Percentiles rank a stretch among this genome's conserved stretches.
Conservation (phyloP, 1,284 basidiomycete species). For the Heterobasidion irregulare region DNA sequence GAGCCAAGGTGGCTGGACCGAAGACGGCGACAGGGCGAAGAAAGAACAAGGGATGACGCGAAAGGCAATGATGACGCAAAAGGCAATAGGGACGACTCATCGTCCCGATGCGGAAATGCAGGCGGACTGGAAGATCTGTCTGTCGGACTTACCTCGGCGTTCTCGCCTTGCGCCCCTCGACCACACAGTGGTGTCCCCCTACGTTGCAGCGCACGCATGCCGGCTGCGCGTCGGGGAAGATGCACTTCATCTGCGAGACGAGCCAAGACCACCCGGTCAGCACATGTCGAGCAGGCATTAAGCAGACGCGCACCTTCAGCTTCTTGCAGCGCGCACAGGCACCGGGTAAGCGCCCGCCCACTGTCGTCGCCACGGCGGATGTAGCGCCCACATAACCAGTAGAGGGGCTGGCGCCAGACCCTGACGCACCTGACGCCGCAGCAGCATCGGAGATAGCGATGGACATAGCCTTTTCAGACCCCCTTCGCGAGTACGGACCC, state of each 20-base stretch:
- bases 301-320: conserved; percentile 17
- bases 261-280: neutral
- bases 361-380: too few relatives aligned
- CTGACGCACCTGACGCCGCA: too few relatives aligned
- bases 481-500: too few relatives aligned
- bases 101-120: neutral
- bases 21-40: neutral
- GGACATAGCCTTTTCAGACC: too few relatives aligned
- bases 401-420: too few relatives aligned
- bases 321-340: conserved; percentile 25
- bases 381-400: too few relatives aligned
- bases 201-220: conserved; percentile 20
- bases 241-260: conserved; percentile 23
- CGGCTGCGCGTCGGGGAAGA: conserved; percentile 16
- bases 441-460: too few relatives aligned
- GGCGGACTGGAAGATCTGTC: neutral
- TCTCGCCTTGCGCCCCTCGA: conserved; percentile 26
- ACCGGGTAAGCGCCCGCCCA: conserved; percentile 5
- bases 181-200: conserved; percentile 23
- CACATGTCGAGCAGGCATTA: neutral
- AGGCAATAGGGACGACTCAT: too few relatives aligned
- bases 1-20: neutral
- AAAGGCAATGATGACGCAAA: too few relatives aligned
- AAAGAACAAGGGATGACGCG: neutral
- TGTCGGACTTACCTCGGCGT: conserved; percentile 22